Conservation (phyloP, 208 protist genomes). For the Wallacemonas sp. region DNA sequence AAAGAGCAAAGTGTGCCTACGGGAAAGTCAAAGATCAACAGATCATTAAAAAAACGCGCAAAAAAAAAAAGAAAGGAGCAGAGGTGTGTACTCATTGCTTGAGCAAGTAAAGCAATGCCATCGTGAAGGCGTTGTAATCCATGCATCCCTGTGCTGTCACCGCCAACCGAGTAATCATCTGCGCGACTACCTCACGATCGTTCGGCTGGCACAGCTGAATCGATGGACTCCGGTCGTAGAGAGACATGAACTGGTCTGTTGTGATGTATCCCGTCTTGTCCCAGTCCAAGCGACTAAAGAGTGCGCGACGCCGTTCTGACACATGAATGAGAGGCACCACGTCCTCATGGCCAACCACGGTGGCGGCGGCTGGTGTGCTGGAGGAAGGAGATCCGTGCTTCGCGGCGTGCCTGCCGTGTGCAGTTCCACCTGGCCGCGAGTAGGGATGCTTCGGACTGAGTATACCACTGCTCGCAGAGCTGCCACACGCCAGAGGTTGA, state of each 20-base stretch:
- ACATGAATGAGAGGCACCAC: conserved; percentile 19
- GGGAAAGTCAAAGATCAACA: too few relatives aligned
- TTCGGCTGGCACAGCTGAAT: conserved; percentile 28
- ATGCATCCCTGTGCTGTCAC: background rate
- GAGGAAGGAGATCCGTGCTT: too few relatives aligned
- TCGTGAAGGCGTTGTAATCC: conserved; percentile 14
- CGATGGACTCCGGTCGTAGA: conserved; percentile 32
- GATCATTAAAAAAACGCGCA: too few relatives aligned
- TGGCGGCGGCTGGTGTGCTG: background rate
- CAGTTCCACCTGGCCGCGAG: too few relatives aligned
- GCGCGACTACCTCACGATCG: background rate
- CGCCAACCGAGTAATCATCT: background rate
- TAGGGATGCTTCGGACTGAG: too few relatives aligned
- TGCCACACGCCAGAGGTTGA: too few relatives aligned
- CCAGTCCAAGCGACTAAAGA: conserved; percentile 26
- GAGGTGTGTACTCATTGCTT: background rate
- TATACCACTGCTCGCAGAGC: too few relatives aligned
- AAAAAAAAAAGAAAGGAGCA: too few relatives aligned
- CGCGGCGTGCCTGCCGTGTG: background rate
- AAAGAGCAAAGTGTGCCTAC: too few relatives aligned
- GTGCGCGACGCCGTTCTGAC: conserved; percentile 28
- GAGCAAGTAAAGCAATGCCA: conserved; percentile 9
- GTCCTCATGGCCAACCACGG: conserved; percentile 24
- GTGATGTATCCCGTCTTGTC: conserved; percentile 11
- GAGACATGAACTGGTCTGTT: conserved; percentile 18